Evolutionary conservation across 2,329 filamentous ascomycete species (phyloP).

Genomic region (Cladophialophora chaetospira): DNA sequence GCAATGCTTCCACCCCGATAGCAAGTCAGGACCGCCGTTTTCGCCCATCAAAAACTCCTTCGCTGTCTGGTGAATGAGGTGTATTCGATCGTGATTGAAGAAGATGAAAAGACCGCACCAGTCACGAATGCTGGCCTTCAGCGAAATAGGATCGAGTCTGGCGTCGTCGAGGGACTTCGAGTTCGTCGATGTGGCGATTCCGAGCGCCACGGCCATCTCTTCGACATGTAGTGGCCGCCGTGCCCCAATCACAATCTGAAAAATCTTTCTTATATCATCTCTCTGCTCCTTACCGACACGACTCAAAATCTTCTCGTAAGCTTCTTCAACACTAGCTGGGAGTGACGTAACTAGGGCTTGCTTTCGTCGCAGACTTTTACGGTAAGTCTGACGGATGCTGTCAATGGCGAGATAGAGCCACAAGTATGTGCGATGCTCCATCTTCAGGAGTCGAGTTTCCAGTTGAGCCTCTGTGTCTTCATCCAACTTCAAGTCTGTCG

Average conservation of each 20-base stretch:
- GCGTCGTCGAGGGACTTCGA: not conserved
- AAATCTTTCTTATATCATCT: conserved; percentile 22
- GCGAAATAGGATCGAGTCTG: not conserved
- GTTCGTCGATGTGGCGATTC: conserved; percentile 14
- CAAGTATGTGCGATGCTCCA: conserved; percentile 37
- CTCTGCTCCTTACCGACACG: conserved; percentile 4
- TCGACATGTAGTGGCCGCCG: conserved; percentile 32
- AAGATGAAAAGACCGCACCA: conserved; percentile 44
- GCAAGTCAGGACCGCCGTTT: not conserved
- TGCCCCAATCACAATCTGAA: conserved; percentile 35
- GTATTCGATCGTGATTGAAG: conserved; percentile 39
- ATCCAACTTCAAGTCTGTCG: conserved; percentile 2
- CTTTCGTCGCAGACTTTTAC: conserved; percentile 14
- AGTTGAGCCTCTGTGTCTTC: conserved; percentile 9
- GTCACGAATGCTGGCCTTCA: conserved; percentile 29
- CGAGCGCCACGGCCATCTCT: conserved; percentile 34
- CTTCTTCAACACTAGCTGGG: conserved; percentile 34
- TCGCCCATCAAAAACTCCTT: conserved; percentile 41
- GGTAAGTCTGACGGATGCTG: conserved; percentile 20
- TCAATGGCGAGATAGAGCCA: conserved; percentile 36
- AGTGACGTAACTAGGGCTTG: conserved; percentile 28
- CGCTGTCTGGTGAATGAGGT: conserved; percentile 46
- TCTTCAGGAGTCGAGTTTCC: conserved; percentile 25
- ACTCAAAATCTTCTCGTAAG: conserved; percentile 36
- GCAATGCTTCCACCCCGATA: conserved; percentile 13